Conservation (phyloP, 1,284 basidiomycete species). For the Sutorius eximius region DNA sequence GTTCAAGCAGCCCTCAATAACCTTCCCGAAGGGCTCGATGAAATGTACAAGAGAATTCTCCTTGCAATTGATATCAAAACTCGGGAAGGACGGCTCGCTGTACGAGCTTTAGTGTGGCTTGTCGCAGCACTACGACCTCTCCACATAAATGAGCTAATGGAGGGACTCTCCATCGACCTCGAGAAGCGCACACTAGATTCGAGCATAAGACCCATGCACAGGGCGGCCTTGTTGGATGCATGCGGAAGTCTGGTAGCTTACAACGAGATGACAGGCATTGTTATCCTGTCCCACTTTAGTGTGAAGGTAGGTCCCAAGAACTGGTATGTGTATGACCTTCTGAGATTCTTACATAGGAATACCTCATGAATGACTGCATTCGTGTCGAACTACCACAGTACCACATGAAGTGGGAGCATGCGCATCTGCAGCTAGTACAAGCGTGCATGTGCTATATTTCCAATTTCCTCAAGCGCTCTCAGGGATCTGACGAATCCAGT, state of each 20-base stretch:
- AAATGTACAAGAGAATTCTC: no score
- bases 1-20: no score
- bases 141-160: not conserved
- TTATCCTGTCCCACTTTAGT: no score
- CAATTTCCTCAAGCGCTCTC: not conserved
- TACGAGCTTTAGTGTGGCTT: no score
- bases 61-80: no score
- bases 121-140: no score
- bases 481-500: not conserved
- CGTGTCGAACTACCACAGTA: not conserved
- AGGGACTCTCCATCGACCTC: not conserved
- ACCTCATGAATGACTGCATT: not conserved
- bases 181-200: not conserved
- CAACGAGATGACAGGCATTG: no score
- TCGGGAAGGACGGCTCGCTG: no score
- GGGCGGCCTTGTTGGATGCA: no score
- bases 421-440: not conserved
- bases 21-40: no score
- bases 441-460: not conserved
- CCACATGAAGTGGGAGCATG: not conserved
- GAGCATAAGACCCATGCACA: not conserved
- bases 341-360: not conserved
- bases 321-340: not conserved
- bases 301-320: not conserved
- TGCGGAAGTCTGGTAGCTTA: no score